Evolutionary conservation across 1,284 basidiomycete species (phyloP).

Genomic region (Tilletiaria anomala): DNA sequence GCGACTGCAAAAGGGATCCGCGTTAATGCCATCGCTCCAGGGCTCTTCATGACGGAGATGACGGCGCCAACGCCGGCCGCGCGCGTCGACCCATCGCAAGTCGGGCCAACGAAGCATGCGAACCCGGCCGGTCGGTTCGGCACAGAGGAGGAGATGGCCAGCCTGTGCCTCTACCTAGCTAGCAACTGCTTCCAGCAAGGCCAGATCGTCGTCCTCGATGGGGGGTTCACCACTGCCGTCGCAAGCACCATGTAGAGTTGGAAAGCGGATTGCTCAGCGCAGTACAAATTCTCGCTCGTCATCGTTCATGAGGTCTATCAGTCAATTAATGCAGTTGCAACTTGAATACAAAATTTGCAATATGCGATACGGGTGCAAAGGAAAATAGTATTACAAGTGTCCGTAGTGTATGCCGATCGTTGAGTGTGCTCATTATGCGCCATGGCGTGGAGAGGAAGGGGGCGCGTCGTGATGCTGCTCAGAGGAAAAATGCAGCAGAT

Average conservation of each 20-base stretch:
- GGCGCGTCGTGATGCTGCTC: too few relatives aligned
- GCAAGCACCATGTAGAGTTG: slow-evolving; percentile 3
- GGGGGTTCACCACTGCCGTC: slow-evolving; percentile 19
- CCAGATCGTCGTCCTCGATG: slow-evolving; percentile 20
- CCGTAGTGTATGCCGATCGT: too few relatives aligned
- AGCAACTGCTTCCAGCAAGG: slow-evolving; percentile 20
- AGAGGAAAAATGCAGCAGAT: too few relatives aligned
- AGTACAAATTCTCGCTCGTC: too few relatives aligned
- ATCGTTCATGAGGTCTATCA: too few relatives aligned
- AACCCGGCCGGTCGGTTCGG: slow-evolving; percentile 17
- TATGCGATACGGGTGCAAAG: too few relatives aligned
- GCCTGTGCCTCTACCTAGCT: slow-evolving; percentile 13
- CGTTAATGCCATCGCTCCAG: slow-evolving; percentile 27
- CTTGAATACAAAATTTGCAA: too few relatives aligned
- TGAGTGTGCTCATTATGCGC: too few relatives aligned
- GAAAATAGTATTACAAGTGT: too few relatives aligned
- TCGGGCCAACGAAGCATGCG: not conserved
- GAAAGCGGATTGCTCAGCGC: too few relatives aligned
- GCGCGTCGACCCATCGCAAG: not conserved
- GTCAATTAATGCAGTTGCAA: too few relatives aligned
- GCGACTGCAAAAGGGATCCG: slow-evolving; percentile 6
- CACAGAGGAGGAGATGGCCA: slow-evolving; percentile 13
- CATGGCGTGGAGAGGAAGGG: too few relatives aligned
- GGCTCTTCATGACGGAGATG: slow-evolving; percentile 24
- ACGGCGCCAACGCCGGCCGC: slow-evolving; percentile 4